Percentiles rank a stretch among this genome's conserved stretches.
Evolutionary conservation across 345 rosid genomes (phyloP).

Genomic region (Acer campestre): DNA sequence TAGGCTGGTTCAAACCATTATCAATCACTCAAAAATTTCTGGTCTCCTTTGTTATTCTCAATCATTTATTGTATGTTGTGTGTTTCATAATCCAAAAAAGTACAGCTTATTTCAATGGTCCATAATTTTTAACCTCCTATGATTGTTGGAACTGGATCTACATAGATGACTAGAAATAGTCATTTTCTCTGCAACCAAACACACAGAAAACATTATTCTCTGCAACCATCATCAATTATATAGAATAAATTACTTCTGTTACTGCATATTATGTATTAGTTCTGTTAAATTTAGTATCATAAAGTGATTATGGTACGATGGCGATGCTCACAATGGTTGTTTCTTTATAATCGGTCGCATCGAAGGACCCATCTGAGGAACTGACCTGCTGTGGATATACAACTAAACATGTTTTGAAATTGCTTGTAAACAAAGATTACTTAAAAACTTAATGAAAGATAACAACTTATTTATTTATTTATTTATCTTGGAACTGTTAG

Average conservation of each 20-base stretch:
- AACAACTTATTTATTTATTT: not conserved
- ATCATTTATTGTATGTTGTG: conserved; percentile 7
- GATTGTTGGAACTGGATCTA: not conserved
- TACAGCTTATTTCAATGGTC: not conserved
- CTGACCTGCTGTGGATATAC: conserved; percentile 16
- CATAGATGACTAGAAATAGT: not conserved
- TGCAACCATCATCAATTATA: not conserved
- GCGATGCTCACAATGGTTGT: conserved; percentile 4
- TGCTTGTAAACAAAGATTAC: not conserved
- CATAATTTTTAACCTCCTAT: not conserved
- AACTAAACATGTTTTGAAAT: conserved; percentile 11
- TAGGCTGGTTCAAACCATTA: conserved; percentile 6
- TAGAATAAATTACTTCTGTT: not conserved
- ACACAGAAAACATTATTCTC: not conserved
- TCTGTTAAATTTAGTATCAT: not conserved
- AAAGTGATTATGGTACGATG: conserved; percentile 10
- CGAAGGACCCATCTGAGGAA: conserved; percentile 27
- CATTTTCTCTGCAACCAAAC: not conserved
- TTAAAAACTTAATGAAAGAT: not conserved
- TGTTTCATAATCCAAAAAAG: not conserved
- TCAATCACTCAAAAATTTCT: conserved; percentile 11
- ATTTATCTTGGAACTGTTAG: not conserved
- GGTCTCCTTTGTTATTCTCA: conserved; percentile 9
- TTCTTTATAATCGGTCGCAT: conserved; percentile 1
- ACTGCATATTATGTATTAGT: not conserved